A percentile compares a stretch with the other conserved stretches of the same genome.
These are phyloP conservation scores for Rhytidiadelphus loreus DNA, from an alignment of 225 moss, liverwort and hornwort species.

Conservation along the genomic window DNA sequence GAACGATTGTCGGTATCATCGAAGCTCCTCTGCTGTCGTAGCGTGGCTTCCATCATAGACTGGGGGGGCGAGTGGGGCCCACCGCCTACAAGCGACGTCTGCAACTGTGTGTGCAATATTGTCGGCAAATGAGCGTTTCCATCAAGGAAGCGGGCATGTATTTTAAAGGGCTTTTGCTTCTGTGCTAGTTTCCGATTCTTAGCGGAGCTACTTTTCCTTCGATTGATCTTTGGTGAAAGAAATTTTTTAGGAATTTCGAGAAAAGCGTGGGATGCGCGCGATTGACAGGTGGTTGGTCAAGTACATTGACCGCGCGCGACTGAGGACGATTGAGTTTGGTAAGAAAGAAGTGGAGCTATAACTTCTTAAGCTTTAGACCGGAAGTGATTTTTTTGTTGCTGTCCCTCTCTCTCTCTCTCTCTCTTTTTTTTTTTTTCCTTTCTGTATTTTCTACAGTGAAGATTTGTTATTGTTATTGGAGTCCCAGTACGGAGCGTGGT, in stretches of 20 bases:
- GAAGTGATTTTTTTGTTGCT: not conserved
- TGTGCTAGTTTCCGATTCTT: not conserved
- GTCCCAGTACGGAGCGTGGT: not conserved
- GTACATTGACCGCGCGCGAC: not conserved
- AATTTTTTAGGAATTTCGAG: not conserved
- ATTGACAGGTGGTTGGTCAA: not conserved
- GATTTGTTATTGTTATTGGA: not conserved
- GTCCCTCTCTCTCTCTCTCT: too few species aligned
- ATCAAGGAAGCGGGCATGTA: rapidly evolving
- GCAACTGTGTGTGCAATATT: not conserved
- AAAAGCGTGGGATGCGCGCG: not conserved
- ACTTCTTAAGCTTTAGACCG: too few species aligned
- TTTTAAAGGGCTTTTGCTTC: not conserved
- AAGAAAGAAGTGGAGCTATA: not conserved
- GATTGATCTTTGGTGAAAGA: not conserved
- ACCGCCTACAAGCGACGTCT: not conserved
- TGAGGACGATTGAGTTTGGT: not conserved
- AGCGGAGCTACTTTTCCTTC: not conserved
- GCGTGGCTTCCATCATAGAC: not conserved
- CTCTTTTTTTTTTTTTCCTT: not conserved
- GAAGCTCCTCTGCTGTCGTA: not conserved
- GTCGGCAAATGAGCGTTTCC: not conserved
- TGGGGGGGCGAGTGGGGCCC: not conserved
- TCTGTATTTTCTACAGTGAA: not conserved
- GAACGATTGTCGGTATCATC: not conserved